Evolutionary conservation across 179 eudicot genomes (phyloP).

Genomic region (Corrigiola litoralis): DNA sequence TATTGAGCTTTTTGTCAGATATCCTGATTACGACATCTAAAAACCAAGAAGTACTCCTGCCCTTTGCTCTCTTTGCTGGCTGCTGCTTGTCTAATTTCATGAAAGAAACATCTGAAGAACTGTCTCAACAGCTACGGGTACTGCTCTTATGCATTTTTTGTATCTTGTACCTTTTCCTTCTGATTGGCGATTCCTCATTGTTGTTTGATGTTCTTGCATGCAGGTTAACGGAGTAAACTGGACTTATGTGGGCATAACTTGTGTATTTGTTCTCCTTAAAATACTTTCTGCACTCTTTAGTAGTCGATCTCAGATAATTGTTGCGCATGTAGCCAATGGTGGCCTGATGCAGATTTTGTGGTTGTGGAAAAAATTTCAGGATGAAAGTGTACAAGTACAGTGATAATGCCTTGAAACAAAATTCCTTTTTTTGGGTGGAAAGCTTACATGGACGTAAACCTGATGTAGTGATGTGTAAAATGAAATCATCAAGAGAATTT

Average conservation of each 20-base stretch:
- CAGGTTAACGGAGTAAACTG: slow-evolving; percentile 28
- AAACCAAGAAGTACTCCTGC: slow-evolving; percentile 47
- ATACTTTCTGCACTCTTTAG: slow-evolving; percentile 18
- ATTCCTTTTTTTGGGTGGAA: background rate
- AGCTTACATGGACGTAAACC: no score
- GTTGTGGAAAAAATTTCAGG: slow-evolving; percentile 29
- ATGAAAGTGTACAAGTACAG: slow-evolving; percentile 4
- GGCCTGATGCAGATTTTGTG: slow-evolving; percentile 55
- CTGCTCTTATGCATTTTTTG: background rate
- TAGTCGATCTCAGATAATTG: slow-evolving; percentile 21
- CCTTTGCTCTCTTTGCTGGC: slow-evolving; percentile 51
- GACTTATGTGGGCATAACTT: slow-evolving; percentile 31
- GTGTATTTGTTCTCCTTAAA: slow-evolving; percentile 36
- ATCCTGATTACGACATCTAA: slow-evolving; percentile 30
- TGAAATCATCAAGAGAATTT: no score
- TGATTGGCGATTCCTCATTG: background rate
- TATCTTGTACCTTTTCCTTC: background rate
- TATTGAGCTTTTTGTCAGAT: slow-evolving; percentile 32
- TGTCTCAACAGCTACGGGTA: slow-evolving; percentile 36
- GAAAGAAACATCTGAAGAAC: slow-evolving; percentile 35
- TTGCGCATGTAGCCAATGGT: slow-evolving; percentile 45
- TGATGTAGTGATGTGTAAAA: no score
- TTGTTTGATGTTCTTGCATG: background rate
- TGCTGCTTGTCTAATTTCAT: slow-evolving; percentile 29
- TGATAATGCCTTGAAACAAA: background rate